phyloP scores from a whole-genome alignment of 371 early-diverging fungal species.

The Haplosporangium sp. region DNA sequence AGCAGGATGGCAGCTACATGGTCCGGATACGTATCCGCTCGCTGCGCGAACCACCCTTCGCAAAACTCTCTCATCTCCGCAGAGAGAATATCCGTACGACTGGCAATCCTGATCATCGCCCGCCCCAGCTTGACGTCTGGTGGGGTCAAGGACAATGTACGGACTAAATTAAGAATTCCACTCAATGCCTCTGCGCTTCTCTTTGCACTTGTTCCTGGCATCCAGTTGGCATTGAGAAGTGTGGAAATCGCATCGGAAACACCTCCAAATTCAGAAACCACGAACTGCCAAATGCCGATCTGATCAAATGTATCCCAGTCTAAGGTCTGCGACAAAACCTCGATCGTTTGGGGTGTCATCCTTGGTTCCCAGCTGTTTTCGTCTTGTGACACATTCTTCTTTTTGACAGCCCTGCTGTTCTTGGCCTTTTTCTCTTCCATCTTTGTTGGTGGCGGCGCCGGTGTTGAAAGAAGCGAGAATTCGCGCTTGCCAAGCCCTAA shows the following conservation, averaged over 20 bases:
- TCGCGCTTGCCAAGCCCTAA: slow-evolving; percentile 22
- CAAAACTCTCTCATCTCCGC: slow-evolving; percentile 42
- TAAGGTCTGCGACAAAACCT: slow-evolving; percentile 27
- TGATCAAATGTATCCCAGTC: slow-evolving; percentile 48
- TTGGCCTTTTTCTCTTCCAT: slow-evolving; percentile 17
- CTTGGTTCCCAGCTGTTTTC: slow-evolving; percentile 21
- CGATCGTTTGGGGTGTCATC: slow-evolving; percentile 12
- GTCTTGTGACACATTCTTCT: slow-evolving; percentile 1
- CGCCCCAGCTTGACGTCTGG: slow-evolving; percentile 30
- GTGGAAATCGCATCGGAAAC: slow-evolving; percentile 15
- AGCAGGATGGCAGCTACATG: slow-evolving; percentile 28
- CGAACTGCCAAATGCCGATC: slow-evolving; percentile 47
- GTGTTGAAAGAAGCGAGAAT: slow-evolving; percentile 27
- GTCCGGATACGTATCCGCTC: slow-evolving; percentile 38
- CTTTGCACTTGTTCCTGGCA: slow-evolving; percentile 18
- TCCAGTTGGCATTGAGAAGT: slow-evolving; percentile 34
- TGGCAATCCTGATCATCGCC: slow-evolving; percentile 31
- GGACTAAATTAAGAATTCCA: slow-evolving; percentile 39
- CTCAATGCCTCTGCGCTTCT: slow-evolving; percentile 32
- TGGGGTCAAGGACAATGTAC: slow-evolving; percentile 23
- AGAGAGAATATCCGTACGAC: slow-evolving; percentile 21
- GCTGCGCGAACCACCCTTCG: slow-evolving; percentile 19
- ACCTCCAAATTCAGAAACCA: slow-evolving; percentile 43
- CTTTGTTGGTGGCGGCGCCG: neutral
- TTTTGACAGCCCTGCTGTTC: slow-evolving; percentile 8